A percentile compares a stretch with the other conserved stretches of the same genome.
Conservation (phyloP, 75 land plant species). For the Sequoia sempervirens region DNA sequence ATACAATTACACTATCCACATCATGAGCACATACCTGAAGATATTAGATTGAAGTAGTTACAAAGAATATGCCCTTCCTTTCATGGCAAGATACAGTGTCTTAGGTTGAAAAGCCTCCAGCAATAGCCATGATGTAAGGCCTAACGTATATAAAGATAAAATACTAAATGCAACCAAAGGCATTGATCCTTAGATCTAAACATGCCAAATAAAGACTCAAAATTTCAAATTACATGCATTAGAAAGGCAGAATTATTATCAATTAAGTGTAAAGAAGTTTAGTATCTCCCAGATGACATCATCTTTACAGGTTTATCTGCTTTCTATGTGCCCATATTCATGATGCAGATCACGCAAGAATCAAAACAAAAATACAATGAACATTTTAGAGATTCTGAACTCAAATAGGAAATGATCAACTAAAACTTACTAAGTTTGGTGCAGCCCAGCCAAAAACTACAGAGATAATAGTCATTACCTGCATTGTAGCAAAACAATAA, state of each 20-base stretch:
- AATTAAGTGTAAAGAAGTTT: background rate
- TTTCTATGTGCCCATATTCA: background rate
- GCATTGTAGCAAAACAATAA: constrained; percentile 11
- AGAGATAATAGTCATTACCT: constrained; percentile 36
- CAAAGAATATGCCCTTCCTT: background rate
- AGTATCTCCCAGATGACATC: background rate
- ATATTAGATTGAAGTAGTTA: background rate
- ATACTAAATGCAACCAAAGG: background rate
- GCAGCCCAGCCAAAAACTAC: background rate
- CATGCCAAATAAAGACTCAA: background rate
- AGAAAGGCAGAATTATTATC: background rate
- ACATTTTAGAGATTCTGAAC: background rate
- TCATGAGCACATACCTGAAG: background rate
- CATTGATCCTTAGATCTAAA: background rate
- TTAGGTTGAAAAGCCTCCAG: background rate
- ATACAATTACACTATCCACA: background rate
- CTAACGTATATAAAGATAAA: background rate
- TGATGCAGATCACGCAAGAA: background rate
- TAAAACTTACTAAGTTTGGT: constrained; percentile 27
- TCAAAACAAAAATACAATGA: background rate
- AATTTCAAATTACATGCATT: background rate
- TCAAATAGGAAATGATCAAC: background rate
- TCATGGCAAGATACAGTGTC: background rate
- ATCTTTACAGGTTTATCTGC: background rate
- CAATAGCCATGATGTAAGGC: background rate